Evolutionary conservation across 257 asterid genomes (phyloP).

Genomic region (Rhazya stricta): DNA sequence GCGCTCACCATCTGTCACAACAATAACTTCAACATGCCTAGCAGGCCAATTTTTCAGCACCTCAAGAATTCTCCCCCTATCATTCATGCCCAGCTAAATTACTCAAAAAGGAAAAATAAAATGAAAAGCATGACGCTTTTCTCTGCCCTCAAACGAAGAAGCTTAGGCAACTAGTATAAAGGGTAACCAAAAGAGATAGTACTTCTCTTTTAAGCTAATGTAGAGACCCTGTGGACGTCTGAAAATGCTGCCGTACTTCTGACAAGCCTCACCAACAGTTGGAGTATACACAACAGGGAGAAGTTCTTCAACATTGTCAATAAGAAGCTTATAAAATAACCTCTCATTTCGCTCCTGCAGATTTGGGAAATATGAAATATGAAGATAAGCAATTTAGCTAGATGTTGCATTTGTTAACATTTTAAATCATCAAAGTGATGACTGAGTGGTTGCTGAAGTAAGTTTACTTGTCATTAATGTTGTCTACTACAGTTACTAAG

Average conservation of each 20-base stretch:
- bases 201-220: slow-evolving; percentile 89
- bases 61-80: slow-evolving; percentile 83
- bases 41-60: slow-evolving; percentile 94
- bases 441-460: neutral
- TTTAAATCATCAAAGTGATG: neutral
- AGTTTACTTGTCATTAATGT: neutral
- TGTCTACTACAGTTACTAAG: neutral
- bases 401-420: neutral
- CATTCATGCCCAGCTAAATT: slow-evolving; percentile 1
- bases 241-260: slow-evolving; percentile 87
- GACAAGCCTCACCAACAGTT: slow-evolving; percentile 94
- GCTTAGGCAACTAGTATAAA: neutral
- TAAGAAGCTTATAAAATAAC: slow-evolving; percentile 87
- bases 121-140: neutral
- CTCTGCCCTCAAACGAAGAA: neutral
- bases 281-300: slow-evolving; percentile 92
- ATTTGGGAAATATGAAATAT: slow-evolving; percentile 14
- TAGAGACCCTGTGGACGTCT: slow-evolving; percentile 93
- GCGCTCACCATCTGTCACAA: slow-evolving; percentile 95
- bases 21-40: slow-evolving; percentile 82
- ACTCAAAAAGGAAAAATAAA: neutral
- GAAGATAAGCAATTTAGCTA: neutral
- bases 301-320: slow-evolving; percentile 86
- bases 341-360: slow-evolving; percentile 81
- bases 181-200: slow-evolving; percentile 9